phyloP scores from a whole-genome alignment of 2,329 filamentous ascomycete genomes.

The Hypocrella siamensis region DNA sequence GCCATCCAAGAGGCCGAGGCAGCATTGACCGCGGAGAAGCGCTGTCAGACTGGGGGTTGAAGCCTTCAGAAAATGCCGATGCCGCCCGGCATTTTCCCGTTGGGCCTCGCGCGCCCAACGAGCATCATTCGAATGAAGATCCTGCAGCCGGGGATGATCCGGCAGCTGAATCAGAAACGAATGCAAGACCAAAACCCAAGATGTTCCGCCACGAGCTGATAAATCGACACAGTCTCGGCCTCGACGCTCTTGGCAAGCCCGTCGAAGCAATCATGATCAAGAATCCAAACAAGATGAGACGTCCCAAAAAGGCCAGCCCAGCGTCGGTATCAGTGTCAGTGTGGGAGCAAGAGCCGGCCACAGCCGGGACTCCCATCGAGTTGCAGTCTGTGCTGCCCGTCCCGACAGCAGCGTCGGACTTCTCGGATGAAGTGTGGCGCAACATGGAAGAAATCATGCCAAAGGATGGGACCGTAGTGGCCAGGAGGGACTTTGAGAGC shows the following conservation, averaged over 20 bases:
- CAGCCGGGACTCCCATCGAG: conserved; percentile 8
- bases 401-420: conserved; percentile 10
- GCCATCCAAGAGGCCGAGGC: not conserved
- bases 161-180: no score
- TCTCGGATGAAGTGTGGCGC: conserved; percentile 19
- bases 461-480: conserved; percentile 18
- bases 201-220: conserved; percentile 12
- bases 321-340: no score
- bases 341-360: conserved; percentile 6
- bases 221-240: conserved; percentile 13
- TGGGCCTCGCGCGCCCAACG: no score
- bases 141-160: no score
- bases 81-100: no score
- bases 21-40: conserved; percentile 1
- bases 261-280: conserved; percentile 32
- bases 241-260: conserved; percentile 17
- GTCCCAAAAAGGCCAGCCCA: conserved; percentile 5
- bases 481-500: conserved; percentile 22
- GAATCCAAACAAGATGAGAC: conserved; percentile 17
- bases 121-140: no score
- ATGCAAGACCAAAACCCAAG: not conserved
- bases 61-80: not conserved
- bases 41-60: no score
- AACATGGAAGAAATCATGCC: conserved; percentile 36
- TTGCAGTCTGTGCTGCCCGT: conserved; percentile 16